Evolutionary conservation across 83 land plant genomes (phyloP), one percentile per base, ranked within the genome.

Genomic region (Larix sibirica): DNA sequence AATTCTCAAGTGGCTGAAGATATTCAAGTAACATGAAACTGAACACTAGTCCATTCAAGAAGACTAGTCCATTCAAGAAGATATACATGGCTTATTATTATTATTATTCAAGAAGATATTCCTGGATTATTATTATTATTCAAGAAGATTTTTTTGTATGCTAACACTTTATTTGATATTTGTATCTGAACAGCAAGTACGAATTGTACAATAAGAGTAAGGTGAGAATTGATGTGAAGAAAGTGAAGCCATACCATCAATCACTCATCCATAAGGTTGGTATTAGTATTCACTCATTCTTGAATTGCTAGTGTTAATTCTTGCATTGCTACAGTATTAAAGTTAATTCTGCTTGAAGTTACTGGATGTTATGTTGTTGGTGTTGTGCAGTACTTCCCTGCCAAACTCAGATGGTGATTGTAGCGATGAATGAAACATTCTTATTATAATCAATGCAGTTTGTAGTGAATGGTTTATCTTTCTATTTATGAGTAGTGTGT

Each of bases 181-280:
- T 80, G 4, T 54, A 17, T 71, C 24, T 82, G 7, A 47, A 76
- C 90, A 94, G 94, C 89, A 92, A 96, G 75, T 94, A 94, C 85
- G 98, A 96, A 56, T 88, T 96, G 14, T 96, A 96, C 87, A 91
- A 91, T 84, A 96, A 96, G 92, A 96, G 96, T 86, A 96, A 96
- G 82, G 92, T 90, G 9, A 65, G 91, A 13, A 79, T 94, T 12
- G 88, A 96, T 81, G 94, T 96, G 56, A 95, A 96, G 75, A 86
- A 88, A 62, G 95, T 94, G 82, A 94, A 92, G 82, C 98, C 95
- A 10, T 95, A 95, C 80, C 94, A 94, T 68, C 77, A 87, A 3
- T 92, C 98, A 20, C 92, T 96, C 47, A 90, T 92, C 59, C 84
- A 91, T 4, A 96, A 96, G 96, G 98, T 96, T 44, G 42, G 28